Conservation (phyloP, 352 stramenopile genomes). For the Aphanomyces cochlioides region DNA sequence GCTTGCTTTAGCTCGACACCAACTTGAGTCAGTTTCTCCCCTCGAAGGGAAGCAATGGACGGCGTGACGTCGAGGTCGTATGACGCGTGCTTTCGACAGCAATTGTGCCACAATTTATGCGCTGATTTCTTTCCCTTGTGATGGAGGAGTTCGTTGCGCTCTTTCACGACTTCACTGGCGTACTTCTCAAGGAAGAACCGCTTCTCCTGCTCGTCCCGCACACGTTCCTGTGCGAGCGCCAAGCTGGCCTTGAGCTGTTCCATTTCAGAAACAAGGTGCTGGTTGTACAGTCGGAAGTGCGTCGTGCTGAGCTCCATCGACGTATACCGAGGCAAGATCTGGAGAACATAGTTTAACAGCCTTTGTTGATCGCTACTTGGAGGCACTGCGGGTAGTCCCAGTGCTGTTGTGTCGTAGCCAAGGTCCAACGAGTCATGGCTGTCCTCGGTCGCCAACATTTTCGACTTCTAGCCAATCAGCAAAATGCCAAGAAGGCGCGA, state of each 20-base stretch:
- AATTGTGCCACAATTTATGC: slow-evolving; percentile 67
- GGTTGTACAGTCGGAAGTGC: slow-evolving; percentile 66
- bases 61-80: slow-evolving; percentile 63
- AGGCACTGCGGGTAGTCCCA: slow-evolving; percentile 58
- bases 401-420: slow-evolving; percentile 24
- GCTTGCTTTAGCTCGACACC: slow-evolving; percentile 13
- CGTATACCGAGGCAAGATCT: slow-evolving; percentile 67
- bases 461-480: no score
- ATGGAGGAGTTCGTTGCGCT: slow-evolving; percentile 77
- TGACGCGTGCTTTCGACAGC: slow-evolving; percentile 72
- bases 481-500: no score
- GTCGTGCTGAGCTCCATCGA: slow-evolving; percentile 82
- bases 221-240: slow-evolving; percentile 50
- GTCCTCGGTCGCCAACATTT: no score
- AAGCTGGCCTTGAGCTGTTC: slow-evolving; percentile 65
- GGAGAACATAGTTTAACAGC: slow-evolving; percentile 67
- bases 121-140: slow-evolving; percentile 37
- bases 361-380: slow-evolving; percentile 71
- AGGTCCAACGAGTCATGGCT: no score
- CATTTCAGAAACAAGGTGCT: slow-evolving; percentile 69
- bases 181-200: slow-evolving; percentile 79
- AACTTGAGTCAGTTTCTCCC: slow-evolving; percentile 52
- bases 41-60: slow-evolving; percentile 67
- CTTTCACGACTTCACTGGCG: slow-evolving; percentile 77
- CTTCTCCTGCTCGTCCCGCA: slow-evolving; percentile 57